Evolutionary conservation across 2,329 filamentous ascomycete genomes (phyloP).

Genomic region (Diplodia seriata): DNA sequence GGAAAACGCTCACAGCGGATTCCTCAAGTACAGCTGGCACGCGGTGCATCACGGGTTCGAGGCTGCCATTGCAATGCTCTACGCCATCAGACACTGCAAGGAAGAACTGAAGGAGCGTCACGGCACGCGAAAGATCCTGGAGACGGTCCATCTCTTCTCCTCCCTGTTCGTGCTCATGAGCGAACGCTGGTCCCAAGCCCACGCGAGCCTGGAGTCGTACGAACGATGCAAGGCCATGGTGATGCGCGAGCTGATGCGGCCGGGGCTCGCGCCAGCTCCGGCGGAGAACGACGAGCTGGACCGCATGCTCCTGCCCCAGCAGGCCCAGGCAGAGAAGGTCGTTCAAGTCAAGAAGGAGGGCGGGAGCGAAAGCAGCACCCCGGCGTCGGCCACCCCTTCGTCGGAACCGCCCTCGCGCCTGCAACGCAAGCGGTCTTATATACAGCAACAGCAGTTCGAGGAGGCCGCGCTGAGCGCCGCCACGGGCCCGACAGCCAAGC

Average conservation of each 20-base stretch:
- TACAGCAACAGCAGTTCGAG: background rate
- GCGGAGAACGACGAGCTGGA: conserved; percentile 30
- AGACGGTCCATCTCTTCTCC: conserved; percentile 29
- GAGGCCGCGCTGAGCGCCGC: background rate
- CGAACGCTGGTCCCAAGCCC: conserved; percentile 29
- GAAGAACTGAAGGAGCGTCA: conserved; percentile 23
- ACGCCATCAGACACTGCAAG: conserved; percentile 29
- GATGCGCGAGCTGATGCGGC: conserved; percentile 27
- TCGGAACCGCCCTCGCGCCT: background rate
- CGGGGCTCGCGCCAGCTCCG: background rate
- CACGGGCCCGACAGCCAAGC: background rate
- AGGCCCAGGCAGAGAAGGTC: conserved; percentile 18
- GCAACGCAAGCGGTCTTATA: background rate
- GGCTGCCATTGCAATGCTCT: conserved; percentile 29
- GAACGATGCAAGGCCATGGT: conserved; percentile 30
- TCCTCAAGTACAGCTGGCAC: conserved; percentile 31
- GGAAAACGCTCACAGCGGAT: conserved; percentile 20
- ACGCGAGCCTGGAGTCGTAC: conserved; percentile 29
- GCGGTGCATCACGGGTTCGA: conserved; percentile 31
- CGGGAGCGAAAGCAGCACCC: conserved; percentile 8
- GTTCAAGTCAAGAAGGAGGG: background rate
- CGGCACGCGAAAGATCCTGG: conserved; percentile 25
- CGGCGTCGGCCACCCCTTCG: background rate
- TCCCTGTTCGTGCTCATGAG: conserved; percentile 31
- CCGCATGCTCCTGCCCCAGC: conserved; percentile 30